phyloP scores from a whole-genome alignment of 2,329 filamentous ascomycete species.

The Aspergillus neoniger region DNA sequence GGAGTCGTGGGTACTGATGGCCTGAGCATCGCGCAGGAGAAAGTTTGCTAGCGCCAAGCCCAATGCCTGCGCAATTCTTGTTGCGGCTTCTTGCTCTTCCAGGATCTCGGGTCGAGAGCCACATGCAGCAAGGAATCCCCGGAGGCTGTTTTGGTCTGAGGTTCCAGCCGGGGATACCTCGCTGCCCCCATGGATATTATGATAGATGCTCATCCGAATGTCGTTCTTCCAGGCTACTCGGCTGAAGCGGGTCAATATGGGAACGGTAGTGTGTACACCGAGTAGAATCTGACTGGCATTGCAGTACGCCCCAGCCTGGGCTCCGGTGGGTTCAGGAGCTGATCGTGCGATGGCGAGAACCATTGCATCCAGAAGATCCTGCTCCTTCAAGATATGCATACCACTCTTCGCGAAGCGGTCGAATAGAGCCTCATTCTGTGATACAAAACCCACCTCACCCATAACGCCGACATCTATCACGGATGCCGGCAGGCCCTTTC shows the following conservation, averaged over 20 bases:
- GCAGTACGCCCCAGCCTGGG: background rate
- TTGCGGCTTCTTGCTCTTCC: background rate
- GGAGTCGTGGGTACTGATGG: background rate
- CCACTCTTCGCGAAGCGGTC: background rate
- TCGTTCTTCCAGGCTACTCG: background rate
- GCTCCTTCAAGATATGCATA: background rate
- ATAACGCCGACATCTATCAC: constrained; percentile 1
- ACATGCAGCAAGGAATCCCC: background rate
- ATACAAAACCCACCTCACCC: background rate
- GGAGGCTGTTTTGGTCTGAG: background rate
- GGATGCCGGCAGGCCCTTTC: background rate
- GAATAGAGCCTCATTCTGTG: background rate
- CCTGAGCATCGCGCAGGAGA: background rate
- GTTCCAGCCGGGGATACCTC: background rate
- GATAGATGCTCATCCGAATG: background rate
- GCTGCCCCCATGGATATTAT: background rate
- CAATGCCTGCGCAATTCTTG: background rate
- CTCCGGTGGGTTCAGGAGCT: background rate
- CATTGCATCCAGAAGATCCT: background rate
- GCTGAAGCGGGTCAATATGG: background rate
- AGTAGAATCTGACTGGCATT: background rate
- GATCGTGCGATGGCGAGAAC: background rate
- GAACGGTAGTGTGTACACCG: background rate
- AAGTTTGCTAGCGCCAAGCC: background rate
- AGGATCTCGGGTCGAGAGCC: background rate